These are phyloP conservation scores for Theileria luwenshuni DNA, from an alignment of 169 alveolate genomes.

Conservation along the genomic window DNA sequence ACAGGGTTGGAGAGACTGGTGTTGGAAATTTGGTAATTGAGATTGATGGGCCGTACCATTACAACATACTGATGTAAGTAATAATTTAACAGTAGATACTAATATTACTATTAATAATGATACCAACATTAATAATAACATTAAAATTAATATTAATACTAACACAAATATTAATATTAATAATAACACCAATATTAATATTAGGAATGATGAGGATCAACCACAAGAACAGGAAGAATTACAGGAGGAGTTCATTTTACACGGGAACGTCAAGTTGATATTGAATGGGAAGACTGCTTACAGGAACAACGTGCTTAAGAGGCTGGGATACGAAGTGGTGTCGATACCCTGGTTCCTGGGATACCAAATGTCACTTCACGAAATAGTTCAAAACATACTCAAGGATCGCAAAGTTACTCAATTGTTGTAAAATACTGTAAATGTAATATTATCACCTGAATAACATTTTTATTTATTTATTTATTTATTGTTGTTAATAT, in stretches of 20 bases:
- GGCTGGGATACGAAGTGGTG: conserved; percentile 40
- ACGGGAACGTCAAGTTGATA: conserved; percentile 5
- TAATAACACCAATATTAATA: no score
- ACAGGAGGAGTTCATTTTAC: no score
- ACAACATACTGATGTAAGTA: conserved; percentile 39
- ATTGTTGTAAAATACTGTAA: no score
- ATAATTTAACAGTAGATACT: not conserved
- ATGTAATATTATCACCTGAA: no score
- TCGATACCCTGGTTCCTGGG: conserved; percentile 53
- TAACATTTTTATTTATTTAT: no score
- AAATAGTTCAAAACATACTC: conserved; percentile 22
- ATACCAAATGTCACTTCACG: conserved; percentile 35
- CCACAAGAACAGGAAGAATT: no score
- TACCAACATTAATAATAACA: no score
- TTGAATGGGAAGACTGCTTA: conserved; percentile 1
- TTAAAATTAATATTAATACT: no score
- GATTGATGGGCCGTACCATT: conserved; percentile 69
- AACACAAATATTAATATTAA: no score
- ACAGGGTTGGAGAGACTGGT: not conserved
- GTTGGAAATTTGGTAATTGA: conserved; percentile 40
- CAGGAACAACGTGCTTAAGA: not conserved
- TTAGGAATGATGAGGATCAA: no score
- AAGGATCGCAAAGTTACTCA: conserved; percentile 22
- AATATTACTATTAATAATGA: no score
- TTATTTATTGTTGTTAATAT: no score